These are phyloP conservation scores for Alternaria solani DNA, from an alignment of 2,329 filamentous ascomycete genomes.

Conservation along the genomic window DNA sequence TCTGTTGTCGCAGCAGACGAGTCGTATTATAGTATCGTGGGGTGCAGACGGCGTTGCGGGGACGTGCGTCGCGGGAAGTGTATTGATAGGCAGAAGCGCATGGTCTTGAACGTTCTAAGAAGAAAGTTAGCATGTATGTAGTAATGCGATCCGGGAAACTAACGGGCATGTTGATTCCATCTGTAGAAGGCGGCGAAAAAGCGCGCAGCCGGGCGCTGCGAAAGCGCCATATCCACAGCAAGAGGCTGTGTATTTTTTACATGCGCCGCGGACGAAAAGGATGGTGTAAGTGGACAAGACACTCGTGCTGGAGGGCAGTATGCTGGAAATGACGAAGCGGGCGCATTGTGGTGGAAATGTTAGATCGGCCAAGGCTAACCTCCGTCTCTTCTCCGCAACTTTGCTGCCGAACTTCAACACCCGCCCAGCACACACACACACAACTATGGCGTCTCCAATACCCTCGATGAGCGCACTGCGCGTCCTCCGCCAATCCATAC, in stretches of 20 bases:
- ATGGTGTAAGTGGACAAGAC: background rate
- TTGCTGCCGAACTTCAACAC: slow-evolving; percentile 16
- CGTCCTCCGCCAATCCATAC: slow-evolving; percentile 39
- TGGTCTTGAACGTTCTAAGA: slow-evolving; percentile 18
- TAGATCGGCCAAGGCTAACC: slow-evolving; percentile 22
- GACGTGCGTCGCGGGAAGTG: background rate
- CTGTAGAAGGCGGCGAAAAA: slow-evolving; percentile 57
- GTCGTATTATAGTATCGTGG: slow-evolving; percentile 23
- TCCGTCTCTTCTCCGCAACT: slow-evolving; percentile 36
- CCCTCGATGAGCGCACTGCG: slow-evolving; percentile 45
- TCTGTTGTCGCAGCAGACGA: slow-evolving; percentile 17
- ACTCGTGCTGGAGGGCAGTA: slow-evolving; percentile 1
- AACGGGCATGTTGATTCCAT: slow-evolving; percentile 49
- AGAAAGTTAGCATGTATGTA: background rate
- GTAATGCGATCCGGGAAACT: background rate
- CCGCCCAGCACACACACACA: slow-evolving; percentile 8
- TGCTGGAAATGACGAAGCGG: slow-evolving; percentile 12
- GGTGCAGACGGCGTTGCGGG: background rate
- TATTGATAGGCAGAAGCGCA: slow-evolving; percentile 9
- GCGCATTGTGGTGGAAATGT: slow-evolving; percentile 22
- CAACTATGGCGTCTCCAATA: slow-evolving; percentile 42
- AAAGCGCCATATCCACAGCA: slow-evolving; percentile 26
- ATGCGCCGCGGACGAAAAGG: background rate
- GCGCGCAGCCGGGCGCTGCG: slow-evolving; percentile 36
- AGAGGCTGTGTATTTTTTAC: background rate